Conservation (phyloP, 306 rosid species). For the Casuarina glauca region DNA sequence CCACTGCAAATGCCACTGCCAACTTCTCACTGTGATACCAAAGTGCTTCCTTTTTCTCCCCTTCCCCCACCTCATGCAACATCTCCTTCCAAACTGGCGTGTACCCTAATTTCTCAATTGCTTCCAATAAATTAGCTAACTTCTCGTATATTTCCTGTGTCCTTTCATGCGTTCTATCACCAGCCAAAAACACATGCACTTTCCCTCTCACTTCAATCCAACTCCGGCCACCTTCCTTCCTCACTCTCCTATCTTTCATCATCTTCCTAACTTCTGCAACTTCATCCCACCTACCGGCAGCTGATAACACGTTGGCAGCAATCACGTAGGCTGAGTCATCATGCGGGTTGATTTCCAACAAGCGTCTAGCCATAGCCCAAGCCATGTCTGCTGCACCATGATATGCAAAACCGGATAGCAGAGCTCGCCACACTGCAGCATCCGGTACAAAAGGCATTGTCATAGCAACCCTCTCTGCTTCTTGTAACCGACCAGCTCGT, state of each 20-base stretch:
- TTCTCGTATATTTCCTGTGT: constrained; percentile 55
- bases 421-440: constrained; percentile 87
- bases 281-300: constrained; percentile 76
- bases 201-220: constrained; percentile 86
- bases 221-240: constrained; percentile 78
- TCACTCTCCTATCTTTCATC: constrained; percentile 68
- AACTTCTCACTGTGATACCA: constrained; percentile 87
- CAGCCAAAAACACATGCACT: constrained; percentile 74
- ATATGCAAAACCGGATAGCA: constrained; percentile 63
- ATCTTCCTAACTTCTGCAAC: constrained; percentile 75
- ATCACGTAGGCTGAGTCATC: constrained; percentile 83
- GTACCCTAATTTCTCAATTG: constrained; percentile 71
- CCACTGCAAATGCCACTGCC: constrained; percentile 76
- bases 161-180: constrained; percentile 72
- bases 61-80: constrained; percentile 66
- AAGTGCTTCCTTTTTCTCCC: constrained; percentile 68
- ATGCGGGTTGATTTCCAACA: constrained; percentile 61
- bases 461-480: constrained; percentile 64
- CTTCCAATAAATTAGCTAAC: constrained; percentile 54
- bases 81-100: constrained; percentile 67
- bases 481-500: constrained; percentile 61
- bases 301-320: constrained; percentile 66
- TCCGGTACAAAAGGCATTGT: constrained; percentile 73
- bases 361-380: constrained; percentile 53
- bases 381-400: constrained; percentile 68